Evolutionary conservation across 148 eudicot species (phyloP).

Genomic region (Fagopyrum tataricum): DNA sequence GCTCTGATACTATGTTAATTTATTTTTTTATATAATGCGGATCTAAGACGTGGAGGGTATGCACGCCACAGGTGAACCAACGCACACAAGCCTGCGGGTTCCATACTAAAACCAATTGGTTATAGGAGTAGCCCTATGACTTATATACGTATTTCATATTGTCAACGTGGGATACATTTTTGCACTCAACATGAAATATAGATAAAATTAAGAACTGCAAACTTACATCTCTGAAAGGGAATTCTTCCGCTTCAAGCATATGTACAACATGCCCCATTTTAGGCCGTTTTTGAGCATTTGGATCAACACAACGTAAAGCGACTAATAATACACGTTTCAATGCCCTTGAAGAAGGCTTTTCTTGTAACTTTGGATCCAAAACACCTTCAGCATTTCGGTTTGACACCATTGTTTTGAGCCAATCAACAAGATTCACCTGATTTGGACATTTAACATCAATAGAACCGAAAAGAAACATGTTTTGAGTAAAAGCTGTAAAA

Average conservation of each 20-base stretch:
- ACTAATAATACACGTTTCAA: constrained; percentile 72
- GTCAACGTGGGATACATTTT: too few species aligned
- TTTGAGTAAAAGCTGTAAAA: neutral
- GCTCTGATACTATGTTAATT: too few species aligned
- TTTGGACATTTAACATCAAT: neutral
- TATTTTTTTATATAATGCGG: too few species aligned
- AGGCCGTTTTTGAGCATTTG: constrained; percentile 83
- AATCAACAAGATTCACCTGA: constrained; percentile 83
- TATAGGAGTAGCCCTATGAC: too few species aligned
- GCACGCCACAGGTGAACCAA: too few species aligned
- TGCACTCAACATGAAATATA: too few species aligned
- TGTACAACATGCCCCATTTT: constrained; percentile 89
- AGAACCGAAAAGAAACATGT: neutral
- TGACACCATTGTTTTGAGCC: constrained; percentile 86
- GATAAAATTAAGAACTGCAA: neutral
- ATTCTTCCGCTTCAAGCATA: constrained; percentile 83
- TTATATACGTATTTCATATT: too few species aligned
- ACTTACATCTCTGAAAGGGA: constrained; percentile 75
- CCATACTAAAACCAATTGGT: too few species aligned
- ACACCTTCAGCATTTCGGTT: constrained; percentile 63
- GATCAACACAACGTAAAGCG: constrained; percentile 85
- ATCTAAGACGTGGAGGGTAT: too few species aligned
- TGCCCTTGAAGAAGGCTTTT: constrained; percentile 77
- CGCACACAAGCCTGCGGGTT: too few species aligned
- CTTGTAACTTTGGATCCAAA: constrained; percentile 70